A percentile compares a stretch with the other conserved stretches of the same genome.
phyloP scores from a whole-genome alignment of 2,329 filamentous ascomycete genomes.

The Calcarisporium arbuscula region DNA sequence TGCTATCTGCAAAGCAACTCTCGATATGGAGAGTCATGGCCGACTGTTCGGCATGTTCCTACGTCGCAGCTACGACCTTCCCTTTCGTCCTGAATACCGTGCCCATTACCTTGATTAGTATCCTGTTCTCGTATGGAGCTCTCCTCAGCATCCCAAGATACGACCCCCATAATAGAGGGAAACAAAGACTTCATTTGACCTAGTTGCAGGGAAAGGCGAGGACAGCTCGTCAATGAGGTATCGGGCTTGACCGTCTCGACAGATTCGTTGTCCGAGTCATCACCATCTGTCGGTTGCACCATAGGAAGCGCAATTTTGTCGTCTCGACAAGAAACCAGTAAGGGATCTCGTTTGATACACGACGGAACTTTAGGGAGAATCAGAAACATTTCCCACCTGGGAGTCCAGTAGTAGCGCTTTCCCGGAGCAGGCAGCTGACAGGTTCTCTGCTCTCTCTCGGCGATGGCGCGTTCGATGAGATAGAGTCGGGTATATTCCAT shows the following conservation, averaged over 20 bases:
- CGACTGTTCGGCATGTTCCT: too few species aligned
- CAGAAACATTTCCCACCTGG: constrained; percentile 27
- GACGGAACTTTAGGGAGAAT: constrained; percentile 27
- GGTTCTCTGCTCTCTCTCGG: constrained; percentile 16
- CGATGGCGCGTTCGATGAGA: constrained; percentile 24
- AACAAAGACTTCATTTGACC: constrained; percentile 17
- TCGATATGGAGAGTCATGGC: too few species aligned
- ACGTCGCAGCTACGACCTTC: too few species aligned
- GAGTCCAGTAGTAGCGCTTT: constrained; percentile 28
- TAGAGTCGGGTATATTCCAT: constrained; percentile 33
- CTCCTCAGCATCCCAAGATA: constrained; percentile 5
- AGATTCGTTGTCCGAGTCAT: constrained; percentile 16
- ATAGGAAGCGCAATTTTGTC: not conserved
- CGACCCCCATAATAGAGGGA: constrained; percentile 17
- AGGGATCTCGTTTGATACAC: constrained; percentile 15
- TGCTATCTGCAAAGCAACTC: too few species aligned
- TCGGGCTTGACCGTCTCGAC: constrained; percentile 11
- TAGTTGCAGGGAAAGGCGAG: constrained; percentile 26
- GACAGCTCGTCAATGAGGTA: constrained; percentile 11
- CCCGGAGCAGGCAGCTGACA: constrained; percentile 23
- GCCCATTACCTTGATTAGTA: too few species aligned
- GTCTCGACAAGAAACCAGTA: not conserved
- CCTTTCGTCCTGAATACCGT: too few species aligned
- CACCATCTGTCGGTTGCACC: not conserved
- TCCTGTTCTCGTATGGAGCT: too few species aligned